These are phyloP conservation scores for Penicillium bovifimosum DNA, from an alignment of 495 filamentous ascomycete species.

Conservation along the genomic window DNA sequence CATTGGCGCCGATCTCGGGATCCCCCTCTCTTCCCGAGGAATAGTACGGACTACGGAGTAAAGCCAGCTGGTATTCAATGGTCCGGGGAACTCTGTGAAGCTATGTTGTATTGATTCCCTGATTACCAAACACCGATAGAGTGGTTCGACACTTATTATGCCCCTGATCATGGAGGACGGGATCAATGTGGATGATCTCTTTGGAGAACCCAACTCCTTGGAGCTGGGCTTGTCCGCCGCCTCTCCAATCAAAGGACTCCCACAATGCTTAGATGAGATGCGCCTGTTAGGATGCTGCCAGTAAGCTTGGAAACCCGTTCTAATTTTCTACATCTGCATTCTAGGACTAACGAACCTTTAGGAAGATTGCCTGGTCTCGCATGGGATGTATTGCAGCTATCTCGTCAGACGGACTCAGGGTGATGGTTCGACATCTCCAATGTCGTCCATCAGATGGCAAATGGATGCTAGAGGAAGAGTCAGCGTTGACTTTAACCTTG, in stretches of 20 bases:
- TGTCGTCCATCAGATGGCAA: conserved; percentile 63
- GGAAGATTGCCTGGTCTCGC: conserved; percentile 84
- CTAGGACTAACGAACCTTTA: conserved; percentile 27
- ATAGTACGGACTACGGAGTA: no score
- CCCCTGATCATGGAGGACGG: conserved; percentile 62
- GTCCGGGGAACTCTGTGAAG: conserved; percentile 4
- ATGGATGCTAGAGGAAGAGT: conserved; percentile 71
- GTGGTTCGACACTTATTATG: conserved; percentile 17
- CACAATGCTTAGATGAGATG: conserved; percentile 72
- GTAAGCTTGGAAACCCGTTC: conserved; percentile 46
- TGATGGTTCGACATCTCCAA: conserved; percentile 67
- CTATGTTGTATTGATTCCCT: conserved; percentile 9
- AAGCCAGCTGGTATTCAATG: neutral
- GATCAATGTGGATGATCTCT: conserved; percentile 68
- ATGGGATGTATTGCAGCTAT: conserved; percentile 83
- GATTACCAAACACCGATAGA: neutral
- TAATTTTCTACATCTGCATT: neutral
- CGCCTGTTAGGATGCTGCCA: conserved; percentile 74
- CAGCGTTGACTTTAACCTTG: conserved; percentile 35
- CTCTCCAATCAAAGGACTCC: conserved; percentile 58
- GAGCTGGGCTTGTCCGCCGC: conserved; percentile 49
- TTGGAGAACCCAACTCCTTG: conserved; percentile 58
- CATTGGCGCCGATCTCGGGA: neutral
- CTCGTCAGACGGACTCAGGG: conserved; percentile 56
- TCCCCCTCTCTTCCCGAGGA: neutral